phyloP scores from a whole-genome alignment of 2,329 filamentous ascomycete genomes.

The Sarocladium brachiariae region DNA sequence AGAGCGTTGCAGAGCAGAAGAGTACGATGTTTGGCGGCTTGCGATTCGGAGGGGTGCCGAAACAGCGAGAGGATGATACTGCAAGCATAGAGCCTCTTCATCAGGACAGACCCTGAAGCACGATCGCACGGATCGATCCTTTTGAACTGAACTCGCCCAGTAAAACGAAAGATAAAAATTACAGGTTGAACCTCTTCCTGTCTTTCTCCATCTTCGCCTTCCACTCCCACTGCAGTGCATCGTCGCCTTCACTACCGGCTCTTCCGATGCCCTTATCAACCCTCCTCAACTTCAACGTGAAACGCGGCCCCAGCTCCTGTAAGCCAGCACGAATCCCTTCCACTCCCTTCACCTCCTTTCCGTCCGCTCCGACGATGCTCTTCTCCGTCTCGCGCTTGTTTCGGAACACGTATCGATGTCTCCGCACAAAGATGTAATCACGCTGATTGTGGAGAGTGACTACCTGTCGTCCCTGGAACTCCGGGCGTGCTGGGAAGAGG shows the following conservation, averaged over 20 bases:
- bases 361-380: conserved; percentile 72
- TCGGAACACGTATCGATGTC: conserved; percentile 88
- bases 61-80: background rate
- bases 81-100: too few relatives aligned
- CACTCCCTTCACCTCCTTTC: conserved; percentile 75
- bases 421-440: conserved; percentile 88
- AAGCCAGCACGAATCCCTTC: conserved; percentile 80
- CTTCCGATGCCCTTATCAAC: conserved; percentile 81
- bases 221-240: conserved; percentile 92
- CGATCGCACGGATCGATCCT: too few relatives aligned
- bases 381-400: conserved; percentile 86
- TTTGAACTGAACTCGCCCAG: background rate
- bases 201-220: conserved; percentile 92
- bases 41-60: conserved; percentile 21
- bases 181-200: conserved; percentile 89
- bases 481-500: conserved; percentile 63
- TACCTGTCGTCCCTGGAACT: conserved; percentile 80
- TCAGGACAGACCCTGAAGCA: too few relatives aligned
- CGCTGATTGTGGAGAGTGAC: conserved; percentile 91
- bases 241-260: conserved; percentile 59
- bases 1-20: conserved; percentile 41
- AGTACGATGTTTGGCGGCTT: conserved; percentile 32
- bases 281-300: conserved; percentile 71
- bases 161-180: conserved; percentile 15
- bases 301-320: conserved; percentile 81